These are phyloP conservation scores for Tothia fuscella DNA, from an alignment of 2,329 filamentous ascomycete genomes.

Conservation along the genomic window DNA sequence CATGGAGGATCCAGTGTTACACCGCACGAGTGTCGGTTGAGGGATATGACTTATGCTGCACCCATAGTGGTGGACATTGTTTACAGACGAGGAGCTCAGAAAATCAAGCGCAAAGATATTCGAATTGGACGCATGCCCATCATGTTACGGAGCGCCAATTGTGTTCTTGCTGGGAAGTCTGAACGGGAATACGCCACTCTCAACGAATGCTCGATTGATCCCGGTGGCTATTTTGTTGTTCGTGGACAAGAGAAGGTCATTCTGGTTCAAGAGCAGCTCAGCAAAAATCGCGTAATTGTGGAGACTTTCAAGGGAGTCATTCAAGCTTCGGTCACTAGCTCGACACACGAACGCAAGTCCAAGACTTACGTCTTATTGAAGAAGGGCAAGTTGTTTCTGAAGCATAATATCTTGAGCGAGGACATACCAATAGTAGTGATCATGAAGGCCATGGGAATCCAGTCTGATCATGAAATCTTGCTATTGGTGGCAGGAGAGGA, in stretches of 20 bases:
- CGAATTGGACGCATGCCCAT: slow-evolving; percentile 85
- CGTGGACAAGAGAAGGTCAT: slow-evolving; percentile 98
- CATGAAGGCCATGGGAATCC: slow-evolving; percentile 83
- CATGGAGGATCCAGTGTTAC: slow-evolving; percentile 48
- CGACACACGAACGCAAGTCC: slow-evolving; percentile 92
- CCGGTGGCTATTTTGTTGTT: slow-evolving; percentile 95
- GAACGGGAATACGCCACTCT: slow-evolving; percentile 82
- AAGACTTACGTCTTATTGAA: slow-evolving; percentile 94
- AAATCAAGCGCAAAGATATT: slow-evolving; percentile 60
- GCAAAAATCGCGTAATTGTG: slow-evolving; percentile 97
- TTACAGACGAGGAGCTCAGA: slow-evolving; percentile 61
- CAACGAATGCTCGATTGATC: slow-evolving; percentile 92
- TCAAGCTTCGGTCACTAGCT: slow-evolving; percentile 92
- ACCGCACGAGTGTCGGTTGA: slow-evolving; percentile 89
- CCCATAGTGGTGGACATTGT: slow-evolving; percentile 88
- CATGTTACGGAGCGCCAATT: slow-evolving; percentile 94
- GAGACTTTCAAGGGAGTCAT: slow-evolving; percentile 93
- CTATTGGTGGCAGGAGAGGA: slow-evolving; percentile 82
- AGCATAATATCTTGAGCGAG: slow-evolving; percentile 87
- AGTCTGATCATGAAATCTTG: slow-evolving; percentile 91
- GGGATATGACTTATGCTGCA: slow-evolving; percentile 96
- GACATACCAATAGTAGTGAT: slow-evolving; percentile 91
- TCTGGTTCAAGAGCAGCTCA: slow-evolving; percentile 93
- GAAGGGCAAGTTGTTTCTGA: slow-evolving; percentile 79
- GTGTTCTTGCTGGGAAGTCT: slow-evolving; percentile 69